A percentile compares a stretch with the other conserved stretches of the same genome.
These are phyloP conservation scores for Colletotrichum horii DNA, from an alignment of 2,329 filamentous ascomycete species.

Conservation along the genomic window DNA sequence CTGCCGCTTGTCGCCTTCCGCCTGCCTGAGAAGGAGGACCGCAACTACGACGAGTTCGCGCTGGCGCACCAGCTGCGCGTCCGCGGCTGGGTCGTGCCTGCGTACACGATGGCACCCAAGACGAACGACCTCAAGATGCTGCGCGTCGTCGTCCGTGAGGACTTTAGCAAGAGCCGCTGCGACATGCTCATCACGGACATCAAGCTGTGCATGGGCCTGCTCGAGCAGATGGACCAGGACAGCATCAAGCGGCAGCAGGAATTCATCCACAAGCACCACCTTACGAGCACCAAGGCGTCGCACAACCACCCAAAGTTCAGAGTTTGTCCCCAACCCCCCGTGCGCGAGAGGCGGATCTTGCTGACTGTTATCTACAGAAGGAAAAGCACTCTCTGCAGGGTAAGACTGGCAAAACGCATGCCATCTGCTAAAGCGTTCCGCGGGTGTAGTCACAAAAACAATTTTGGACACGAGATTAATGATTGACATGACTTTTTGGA, in stretches of 20 bases:
- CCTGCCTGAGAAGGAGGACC: constrained; percentile 49
- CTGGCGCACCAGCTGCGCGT: constrained; percentile 85
- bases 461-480: background rate
- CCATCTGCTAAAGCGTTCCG: constrained; percentile 69
- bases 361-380: constrained; percentile 46
- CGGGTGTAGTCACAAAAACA: background rate
- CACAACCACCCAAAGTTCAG: constrained; percentile 57
- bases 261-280: constrained; percentile 64
- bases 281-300: constrained; percentile 55
- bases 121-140: constrained; percentile 87
- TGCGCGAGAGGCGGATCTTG: background rate
- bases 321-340: constrained; percentile 38
- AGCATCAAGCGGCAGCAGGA: constrained; percentile 72
- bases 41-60: constrained; percentile 75
- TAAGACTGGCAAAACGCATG: constrained; percentile 89
- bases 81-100: constrained; percentile 91
- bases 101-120: constrained; percentile 96
- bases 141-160: constrained; percentile 89
- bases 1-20: constrained; percentile 92
- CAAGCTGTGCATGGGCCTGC: constrained; percentile 73
- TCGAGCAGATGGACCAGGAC: constrained; percentile 77
- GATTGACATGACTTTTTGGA: constrained; percentile 10
- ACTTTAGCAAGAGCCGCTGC: constrained; percentile 84
- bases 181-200: constrained; percentile 81
- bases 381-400: constrained; percentile 90